Base-by-base conservation (phyloP, 768 basidiomycete species). In the Suillus cothurnatus region DNA sequence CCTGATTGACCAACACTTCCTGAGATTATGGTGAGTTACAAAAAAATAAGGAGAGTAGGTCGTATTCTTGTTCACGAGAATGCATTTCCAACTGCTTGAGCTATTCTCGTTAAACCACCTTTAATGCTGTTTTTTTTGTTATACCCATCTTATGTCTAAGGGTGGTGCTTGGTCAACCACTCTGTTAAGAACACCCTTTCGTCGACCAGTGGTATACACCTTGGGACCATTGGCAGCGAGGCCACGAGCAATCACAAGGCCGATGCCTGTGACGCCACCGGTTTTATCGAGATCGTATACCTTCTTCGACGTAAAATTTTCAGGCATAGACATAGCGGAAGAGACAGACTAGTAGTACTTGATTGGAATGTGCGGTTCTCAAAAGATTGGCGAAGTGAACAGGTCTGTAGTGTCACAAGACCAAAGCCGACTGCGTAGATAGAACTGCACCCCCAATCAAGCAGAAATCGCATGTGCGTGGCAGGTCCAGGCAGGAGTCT, bases 1-100 rank as follows among this genome's bases (percentile, higher is more conserved):
- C 92, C 93, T 9, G 79, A 76, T 76, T 93, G 89, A 1, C 92
- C 92, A 26, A 93, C 92, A 67, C 93, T 94, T 68, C 41, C 41
- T 64, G 19, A 49, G 26, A 49, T 31, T 12, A 45, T 58, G 32
- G 43, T 28, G 34, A 28, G 66, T 59, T 49, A 32, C 23, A 23
- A 55, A 5, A 50, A 36, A 53, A 21, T 43, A 12, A 14, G 26
- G 28, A 12, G 0, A 28, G 64, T 19, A 17, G 11, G 23, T 70
- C 84, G 41, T 64, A 94, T n/a, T n/a, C 92, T 94, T 94, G 80
- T 94, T 94, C 34, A 94, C 86, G 8, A 94, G 84, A 61, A 93
- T 85, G 70, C 94, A 90, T 82, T 89, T 31, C 91, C 91, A 56
- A 93, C 89, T 19, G 72, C 71, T 9, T 50, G 49, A 32, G 26